Evolutionary conservation across 495 filamentous ascomycete genomes (phyloP).

Genomic region (Emericellopsis terricola): DNA sequence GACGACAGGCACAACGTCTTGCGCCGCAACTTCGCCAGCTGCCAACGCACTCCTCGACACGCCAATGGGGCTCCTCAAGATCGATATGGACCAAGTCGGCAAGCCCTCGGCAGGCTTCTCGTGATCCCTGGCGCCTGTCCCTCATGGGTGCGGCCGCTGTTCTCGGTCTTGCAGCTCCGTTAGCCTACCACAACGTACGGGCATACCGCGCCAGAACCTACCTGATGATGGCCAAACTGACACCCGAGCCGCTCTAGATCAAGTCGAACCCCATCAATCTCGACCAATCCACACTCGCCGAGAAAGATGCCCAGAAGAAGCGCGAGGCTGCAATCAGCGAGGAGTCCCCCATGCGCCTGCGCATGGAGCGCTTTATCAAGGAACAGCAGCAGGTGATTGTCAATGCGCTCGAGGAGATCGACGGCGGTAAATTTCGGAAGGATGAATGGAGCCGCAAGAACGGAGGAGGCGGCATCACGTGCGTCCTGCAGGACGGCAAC

Average conservation of each 20-base stretch:
- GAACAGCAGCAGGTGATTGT: slow-evolving; percentile 80
- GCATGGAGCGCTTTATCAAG: slow-evolving; percentile 93
- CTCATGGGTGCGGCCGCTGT: slow-evolving; percentile 1
- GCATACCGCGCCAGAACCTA: too few relatives aligned
- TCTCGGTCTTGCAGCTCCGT: slow-evolving; percentile 1
- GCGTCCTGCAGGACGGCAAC: slow-evolving; percentile 86
- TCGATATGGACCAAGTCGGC: background rate
- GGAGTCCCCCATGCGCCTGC: slow-evolving; percentile 83
- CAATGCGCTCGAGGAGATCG: slow-evolving; percentile 56
- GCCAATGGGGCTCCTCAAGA: background rate
- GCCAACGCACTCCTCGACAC: background rate
- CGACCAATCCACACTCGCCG: slow-evolving; percentile 42
- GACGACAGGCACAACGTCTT: slow-evolving; percentile 1
- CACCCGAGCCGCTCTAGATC: slow-evolving; percentile 14
- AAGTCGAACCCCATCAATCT: slow-evolving; percentile 18
- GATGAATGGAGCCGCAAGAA: slow-evolving; percentile 81
- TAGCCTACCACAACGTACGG: slow-evolving; percentile 2
- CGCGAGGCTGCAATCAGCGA: slow-evolving; percentile 45
- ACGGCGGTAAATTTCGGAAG: slow-evolving; percentile 60
- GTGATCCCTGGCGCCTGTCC: background rate
- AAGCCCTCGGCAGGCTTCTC: too few relatives aligned
- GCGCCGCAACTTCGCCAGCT: background rate
- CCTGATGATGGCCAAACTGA: too few relatives aligned
- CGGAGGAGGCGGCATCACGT: slow-evolving; percentile 69
- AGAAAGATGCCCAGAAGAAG: slow-evolving; percentile 48